These are phyloP conservation scores for Cephalotrichum gorgonifer DNA, from an alignment of 2,329 filamentous ascomycete genomes.

Conservation along the genomic window DNA sequence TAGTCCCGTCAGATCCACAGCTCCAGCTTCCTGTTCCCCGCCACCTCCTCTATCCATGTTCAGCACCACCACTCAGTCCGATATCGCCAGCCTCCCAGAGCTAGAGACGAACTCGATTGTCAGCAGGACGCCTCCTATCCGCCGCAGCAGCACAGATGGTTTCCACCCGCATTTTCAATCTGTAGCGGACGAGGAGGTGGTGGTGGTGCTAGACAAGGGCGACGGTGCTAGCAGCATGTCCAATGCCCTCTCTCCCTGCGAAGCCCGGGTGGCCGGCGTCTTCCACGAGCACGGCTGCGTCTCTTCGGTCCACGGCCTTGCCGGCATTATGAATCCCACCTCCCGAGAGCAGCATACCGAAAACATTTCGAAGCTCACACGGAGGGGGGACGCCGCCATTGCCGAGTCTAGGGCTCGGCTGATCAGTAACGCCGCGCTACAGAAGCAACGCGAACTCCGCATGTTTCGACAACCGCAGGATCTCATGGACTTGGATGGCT, in stretches of 20 bases:
- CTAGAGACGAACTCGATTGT: no score
- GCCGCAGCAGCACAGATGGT: no score
- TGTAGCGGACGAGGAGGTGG: not conserved
- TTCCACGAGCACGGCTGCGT: constrained; percentile 23
- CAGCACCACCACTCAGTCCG: no score
- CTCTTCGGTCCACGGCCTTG: constrained; percentile 22
- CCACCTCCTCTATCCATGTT: no score
- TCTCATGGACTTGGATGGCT: constrained; percentile 23
- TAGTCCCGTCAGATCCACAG: not conserved
- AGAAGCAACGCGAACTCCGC: constrained; percentile 19
- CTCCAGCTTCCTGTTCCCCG: not conserved
- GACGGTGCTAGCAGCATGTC: not conserved
- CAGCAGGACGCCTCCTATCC: no score
- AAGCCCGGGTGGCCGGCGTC: constrained; percentile 22
- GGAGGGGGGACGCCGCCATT: constrained; percentile 16
- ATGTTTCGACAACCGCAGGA: constrained; percentile 18
- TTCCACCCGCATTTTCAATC: no score
- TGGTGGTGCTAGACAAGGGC: not conserved
- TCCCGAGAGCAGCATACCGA: constrained; percentile 16
- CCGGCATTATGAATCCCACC: constrained; percentile 22
- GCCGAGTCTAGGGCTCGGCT: constrained; percentile 20
- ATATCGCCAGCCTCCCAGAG: no score
- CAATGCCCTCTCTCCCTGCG: constrained; percentile 18
- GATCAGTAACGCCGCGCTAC: constrained; percentile 23
- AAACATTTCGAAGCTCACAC: constrained; percentile 17